A percentile compares a stretch with the other conserved stretches of the same genome.
These are phyloP conservation scores for Breviolum minutum DNA, from an alignment of 73 alveolate genomes.

Conservation along the genomic window DNA sequence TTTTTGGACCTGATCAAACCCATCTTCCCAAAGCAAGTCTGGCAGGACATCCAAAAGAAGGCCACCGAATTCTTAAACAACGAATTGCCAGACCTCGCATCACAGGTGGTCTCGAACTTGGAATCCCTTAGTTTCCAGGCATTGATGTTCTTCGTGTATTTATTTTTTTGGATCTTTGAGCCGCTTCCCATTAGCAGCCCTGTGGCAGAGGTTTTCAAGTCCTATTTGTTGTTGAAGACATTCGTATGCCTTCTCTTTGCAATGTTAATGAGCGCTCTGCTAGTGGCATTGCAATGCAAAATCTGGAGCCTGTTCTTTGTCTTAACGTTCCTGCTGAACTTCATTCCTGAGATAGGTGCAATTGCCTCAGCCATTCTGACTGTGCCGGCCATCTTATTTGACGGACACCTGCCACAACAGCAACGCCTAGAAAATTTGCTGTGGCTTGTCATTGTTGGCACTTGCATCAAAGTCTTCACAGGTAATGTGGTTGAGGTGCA, in stretches of 20 bases:
- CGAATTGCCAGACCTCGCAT: neutral
- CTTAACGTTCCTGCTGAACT: conserved; percentile 74
- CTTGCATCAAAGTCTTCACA: conserved; percentile 82
- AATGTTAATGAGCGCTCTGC: conserved; percentile 48
- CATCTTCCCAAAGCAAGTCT: neutral
- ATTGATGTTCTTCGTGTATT: conserved; percentile 75
- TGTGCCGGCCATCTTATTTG: conserved; percentile 83
- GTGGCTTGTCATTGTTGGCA: conserved; percentile 79
- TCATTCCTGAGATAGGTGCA: conserved; percentile 78
- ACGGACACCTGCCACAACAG: conserved; percentile 27
- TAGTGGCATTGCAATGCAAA: conserved; percentile 43
- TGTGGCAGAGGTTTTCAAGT: conserved; percentile 82
- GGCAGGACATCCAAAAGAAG: conserved; percentile 74
- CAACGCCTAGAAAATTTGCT: conserved; percentile 54
- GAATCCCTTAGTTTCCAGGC: conserved; percentile 79
- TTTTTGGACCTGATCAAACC: conserved; percentile 47
- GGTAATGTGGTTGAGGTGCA: conserved; percentile 94
- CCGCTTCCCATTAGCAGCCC: conserved; percentile 78
- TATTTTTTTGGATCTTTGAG: conserved; percentile 85
- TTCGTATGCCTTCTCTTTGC: conserved; percentile 44
- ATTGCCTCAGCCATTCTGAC: conserved; percentile 56
- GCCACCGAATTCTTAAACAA: neutral
- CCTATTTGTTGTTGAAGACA: conserved; percentile 70
- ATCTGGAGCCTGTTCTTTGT: conserved; percentile 64
- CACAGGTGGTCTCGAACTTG: conserved; percentile 27